phyloP scores from a whole-genome alignment of 495 filamentous ascomycete genomes.

The Penicillium pancosmium region DNA sequence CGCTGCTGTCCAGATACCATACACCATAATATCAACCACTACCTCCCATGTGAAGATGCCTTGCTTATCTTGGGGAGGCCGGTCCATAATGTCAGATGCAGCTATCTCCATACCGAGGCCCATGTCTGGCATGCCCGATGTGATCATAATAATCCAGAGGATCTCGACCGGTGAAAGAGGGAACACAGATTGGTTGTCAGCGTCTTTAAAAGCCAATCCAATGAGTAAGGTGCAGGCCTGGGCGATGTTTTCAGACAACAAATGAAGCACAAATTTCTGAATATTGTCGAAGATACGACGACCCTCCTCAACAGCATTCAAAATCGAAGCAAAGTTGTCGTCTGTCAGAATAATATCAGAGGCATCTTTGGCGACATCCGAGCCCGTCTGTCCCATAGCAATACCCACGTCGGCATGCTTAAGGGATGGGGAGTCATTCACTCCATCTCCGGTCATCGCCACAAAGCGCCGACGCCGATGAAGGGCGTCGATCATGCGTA shows the following conservation, averaged over 20 bases:
- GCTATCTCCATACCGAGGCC: constrained; percentile 73
- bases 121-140: constrained; percentile 73
- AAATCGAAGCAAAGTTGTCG: constrained; percentile 84
- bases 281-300: constrained; percentile 77
- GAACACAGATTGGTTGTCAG: constrained; percentile 64
- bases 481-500: constrained; percentile 77
- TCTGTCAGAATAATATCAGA: constrained; percentile 79
- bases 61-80: constrained; percentile 63
- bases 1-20: constrained; percentile 69
- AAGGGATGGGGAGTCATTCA: constrained; percentile 83
- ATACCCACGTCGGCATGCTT: constrained; percentile 87
- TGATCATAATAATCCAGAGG: constrained; percentile 79
- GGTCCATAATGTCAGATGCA: constrained; percentile 65
- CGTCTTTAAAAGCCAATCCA: constrained; percentile 72
- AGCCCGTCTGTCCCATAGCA: constrained; percentile 76
- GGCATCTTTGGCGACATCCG: constrained; percentile 83
- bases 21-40: constrained; percentile 67
- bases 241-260: constrained; percentile 73
- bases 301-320: constrained; percentile 72
- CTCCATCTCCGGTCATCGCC: constrained; percentile 87
- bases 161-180: constrained; percentile 74
- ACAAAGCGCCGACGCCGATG: constrained; percentile 66
- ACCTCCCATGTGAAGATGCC: constrained; percentile 73
- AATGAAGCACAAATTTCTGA: constrained; percentile 75
- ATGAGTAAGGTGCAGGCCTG: constrained; percentile 68